Percentiles rank a stretch among this genome's conserved stretches.
phyloP scores from a whole-genome alignment of 179 eudicot species.

The Gypsophila paniculata region DNA sequence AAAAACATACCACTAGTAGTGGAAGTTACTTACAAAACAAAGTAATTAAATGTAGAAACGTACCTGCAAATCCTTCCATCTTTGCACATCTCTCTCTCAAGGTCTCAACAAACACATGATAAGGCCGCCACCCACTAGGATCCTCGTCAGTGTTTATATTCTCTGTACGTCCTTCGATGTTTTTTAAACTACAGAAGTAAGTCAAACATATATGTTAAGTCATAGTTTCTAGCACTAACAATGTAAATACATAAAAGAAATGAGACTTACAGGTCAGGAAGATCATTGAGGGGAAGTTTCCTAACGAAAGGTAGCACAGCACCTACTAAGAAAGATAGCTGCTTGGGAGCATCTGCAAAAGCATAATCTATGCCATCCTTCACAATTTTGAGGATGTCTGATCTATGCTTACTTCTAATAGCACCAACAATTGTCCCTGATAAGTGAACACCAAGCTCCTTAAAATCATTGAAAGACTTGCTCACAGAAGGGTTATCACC shows the following conservation, averaged over 20 bases:
- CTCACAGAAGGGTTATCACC: conserved; percentile 41
- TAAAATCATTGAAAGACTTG: conserved; percentile 63
- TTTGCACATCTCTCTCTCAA: conserved; percentile 71
- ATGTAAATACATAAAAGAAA: not conserved
- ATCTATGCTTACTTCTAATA: conserved; percentile 68
- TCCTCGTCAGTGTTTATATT: conserved; percentile 72
- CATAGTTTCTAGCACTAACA: not conserved
- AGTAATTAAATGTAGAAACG: conserved; percentile 3
- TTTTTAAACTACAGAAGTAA: conserved; percentile 47
- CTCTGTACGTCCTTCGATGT: conserved; percentile 57
- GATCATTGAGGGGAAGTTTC: conserved; percentile 71
- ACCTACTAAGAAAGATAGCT: conserved; percentile 65
- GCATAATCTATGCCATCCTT: conserved; percentile 77
- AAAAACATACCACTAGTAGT: not conserved
- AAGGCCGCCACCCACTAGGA: conserved; percentile 96
- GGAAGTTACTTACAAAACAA: not conserved
- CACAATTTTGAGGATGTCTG: conserved; percentile 70
- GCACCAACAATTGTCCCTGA: conserved; percentile 68
- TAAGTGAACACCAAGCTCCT: conserved; percentile 68
- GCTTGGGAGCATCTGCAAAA: conserved; percentile 61
- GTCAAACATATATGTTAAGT: not conserved
- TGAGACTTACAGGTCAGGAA: conserved; percentile 68
- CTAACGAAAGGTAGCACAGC: conserved; percentile 61
- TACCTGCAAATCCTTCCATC: conserved; percentile 76
- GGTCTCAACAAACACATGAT: conserved; percentile 56